Evolutionary conservation across 169 alveolate species (phyloP).

Genomic region (Cyclospora cayetanensis): DNA sequence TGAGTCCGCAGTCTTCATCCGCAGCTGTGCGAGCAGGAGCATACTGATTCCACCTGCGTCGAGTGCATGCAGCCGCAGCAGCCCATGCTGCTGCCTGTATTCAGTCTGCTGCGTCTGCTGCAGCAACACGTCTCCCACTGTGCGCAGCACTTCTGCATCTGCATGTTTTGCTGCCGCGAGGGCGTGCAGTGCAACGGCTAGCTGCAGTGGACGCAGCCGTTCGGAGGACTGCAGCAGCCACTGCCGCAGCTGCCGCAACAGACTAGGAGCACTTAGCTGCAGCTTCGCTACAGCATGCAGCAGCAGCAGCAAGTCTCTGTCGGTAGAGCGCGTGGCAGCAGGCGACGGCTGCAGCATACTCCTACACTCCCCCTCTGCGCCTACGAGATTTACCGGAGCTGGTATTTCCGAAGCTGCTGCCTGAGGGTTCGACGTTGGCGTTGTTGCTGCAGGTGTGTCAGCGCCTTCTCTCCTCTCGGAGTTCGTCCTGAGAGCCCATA

Average conservation of each 20-base stretch:
- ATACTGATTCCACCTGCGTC: not conserved
- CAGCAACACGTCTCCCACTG: not conserved
- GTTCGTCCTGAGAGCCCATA: not conserved
- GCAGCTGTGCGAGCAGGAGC: constrained; percentile 29
- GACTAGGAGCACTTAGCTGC: not conserved
- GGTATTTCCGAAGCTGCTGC: not conserved
- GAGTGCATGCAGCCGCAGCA: constrained; percentile 34
- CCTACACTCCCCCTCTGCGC: too few relatives aligned
- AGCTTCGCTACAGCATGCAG: constrained; percentile 1
- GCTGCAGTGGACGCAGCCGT: constrained; percentile 1
- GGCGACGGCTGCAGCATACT: too few relatives aligned
- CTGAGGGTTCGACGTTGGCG: not conserved
- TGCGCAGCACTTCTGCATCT: not conserved
- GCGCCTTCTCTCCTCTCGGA: not conserved
- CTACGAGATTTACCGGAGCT: not conserved
- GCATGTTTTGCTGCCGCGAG: constrained; percentile 24
- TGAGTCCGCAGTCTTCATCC: not conserved
- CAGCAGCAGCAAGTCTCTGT: not conserved
- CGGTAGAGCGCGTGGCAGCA: not conserved
- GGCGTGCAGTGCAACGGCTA: not conserved
- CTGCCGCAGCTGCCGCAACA: constrained; percentile 5
- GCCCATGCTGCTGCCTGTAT: constrained; percentile 5
- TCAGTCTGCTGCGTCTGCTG: not conserved
- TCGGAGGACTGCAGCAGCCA: constrained; percentile 7
- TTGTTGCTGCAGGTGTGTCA: not conserved